Conservation (phyloP, 2,329 filamentous ascomycete species). For the Orbilia javanica region DNA sequence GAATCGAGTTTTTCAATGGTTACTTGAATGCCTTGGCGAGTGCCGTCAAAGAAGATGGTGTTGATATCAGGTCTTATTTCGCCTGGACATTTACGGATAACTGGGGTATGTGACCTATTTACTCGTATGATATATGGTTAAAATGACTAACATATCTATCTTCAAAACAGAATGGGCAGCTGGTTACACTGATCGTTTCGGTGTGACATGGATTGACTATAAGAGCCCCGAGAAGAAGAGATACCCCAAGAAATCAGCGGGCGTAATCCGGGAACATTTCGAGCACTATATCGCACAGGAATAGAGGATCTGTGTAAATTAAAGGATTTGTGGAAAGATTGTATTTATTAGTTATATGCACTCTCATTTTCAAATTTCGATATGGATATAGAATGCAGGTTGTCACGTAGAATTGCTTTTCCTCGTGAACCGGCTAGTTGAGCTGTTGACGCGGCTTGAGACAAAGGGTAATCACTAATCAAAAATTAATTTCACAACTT, state of each 20-base stretch:
- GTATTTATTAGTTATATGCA: neutral
- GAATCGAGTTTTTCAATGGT: slow-evolving; percentile 65
- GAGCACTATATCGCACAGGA: slow-evolving; percentile 62
- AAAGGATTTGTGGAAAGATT: neutral
- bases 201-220: slow-evolving; percentile 66
- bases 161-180: slow-evolving; percentile 65
- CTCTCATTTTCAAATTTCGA: neutral
- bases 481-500: slow-evolving; percentile 1
- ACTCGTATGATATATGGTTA: neutral
- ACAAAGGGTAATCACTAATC: no score
- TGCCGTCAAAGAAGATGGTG: slow-evolving; percentile 64
- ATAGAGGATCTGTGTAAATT: neutral
- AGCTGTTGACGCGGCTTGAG: no score
- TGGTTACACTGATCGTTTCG: slow-evolving; percentile 66
- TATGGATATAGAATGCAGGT: neutral
- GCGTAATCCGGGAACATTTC: slow-evolving; percentile 63
- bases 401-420: no score
- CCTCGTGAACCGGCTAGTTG: no score
- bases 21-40: slow-evolving; percentile 66
- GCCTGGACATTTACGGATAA: slow-evolving; percentile 67
- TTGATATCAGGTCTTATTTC: slow-evolving; percentile 66
- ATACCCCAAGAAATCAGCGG: slow-evolving; percentile 65
- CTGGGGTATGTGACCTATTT: slow-evolving; percentile 63
- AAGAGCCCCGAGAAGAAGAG: slow-evolving; percentile 65
- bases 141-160: slow-evolving; percentile 15